Base-by-base conservation (phyloP, 140 eudicot genomes). In the Oenanthe javanica region DNA sequence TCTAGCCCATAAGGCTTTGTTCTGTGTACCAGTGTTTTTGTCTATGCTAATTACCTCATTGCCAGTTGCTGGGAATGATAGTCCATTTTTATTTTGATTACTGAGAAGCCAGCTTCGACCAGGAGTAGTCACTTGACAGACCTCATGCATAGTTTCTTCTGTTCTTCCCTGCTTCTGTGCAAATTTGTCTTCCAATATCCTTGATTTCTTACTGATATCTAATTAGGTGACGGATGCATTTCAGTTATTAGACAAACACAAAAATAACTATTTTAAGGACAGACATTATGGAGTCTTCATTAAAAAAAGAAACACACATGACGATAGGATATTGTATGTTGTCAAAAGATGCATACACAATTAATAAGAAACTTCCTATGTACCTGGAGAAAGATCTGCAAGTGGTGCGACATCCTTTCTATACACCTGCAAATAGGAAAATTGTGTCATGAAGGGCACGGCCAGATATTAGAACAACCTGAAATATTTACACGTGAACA, bases 321-420 rank as follows among this genome's bases (percentile, higher is more conserved):
- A 48, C 43, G 42, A 25, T 72, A 19, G 36, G 69, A 21, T 57
- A 61, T 5, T n/a, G 69, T n/a, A n/a, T 16, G 59, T 45, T 9
- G 8, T 46, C 55, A 18, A 46, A 73, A 13, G 59, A 52, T 52
- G 59, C 59, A 40, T 38, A n/a, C 76, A 71, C 6, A 1, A 63
- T 75, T 48, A 54, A 72, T 14, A 85, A 67, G 54, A 14, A 61
- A 31, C 46, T 46, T 40, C 15, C 55, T 70, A 77, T 82, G 9
- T 84, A 86, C 89, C 88, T 38, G 82, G 74, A 57, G 86, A 83
- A 84, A 52, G 51, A 85, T 83, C 64, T 21, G 77, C 78, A 77
- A 81, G 78, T 66, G 86, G 64, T 72, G 77, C 86, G 36, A 78
- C 66, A 73, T 88, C 89, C 79, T 81, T 86, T 64, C 76, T 48